Conservation (phyloP, 164 flowering plant species). For the Magnolia officinalis region DNA sequence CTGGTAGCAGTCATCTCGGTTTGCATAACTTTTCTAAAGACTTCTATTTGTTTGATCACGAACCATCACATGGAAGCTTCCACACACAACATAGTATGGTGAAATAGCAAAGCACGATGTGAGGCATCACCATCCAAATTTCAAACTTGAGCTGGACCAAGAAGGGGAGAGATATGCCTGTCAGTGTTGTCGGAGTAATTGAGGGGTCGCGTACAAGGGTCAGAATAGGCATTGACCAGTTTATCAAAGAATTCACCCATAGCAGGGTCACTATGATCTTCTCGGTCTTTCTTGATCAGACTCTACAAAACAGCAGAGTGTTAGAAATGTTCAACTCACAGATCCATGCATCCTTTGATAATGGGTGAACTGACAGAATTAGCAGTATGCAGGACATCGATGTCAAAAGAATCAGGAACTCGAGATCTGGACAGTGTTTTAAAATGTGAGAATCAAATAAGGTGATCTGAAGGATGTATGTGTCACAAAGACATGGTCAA, state of each 20-base stretch:
- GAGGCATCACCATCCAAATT: not conserved
- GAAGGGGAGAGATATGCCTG: slow-evolving; percentile 53
- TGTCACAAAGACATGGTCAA: too few relatives aligned
- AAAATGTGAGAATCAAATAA: too few relatives aligned
- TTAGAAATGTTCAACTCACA: not conserved
- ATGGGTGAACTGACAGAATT: not conserved
- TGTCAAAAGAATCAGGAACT: too few relatives aligned
- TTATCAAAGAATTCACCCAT: slow-evolving; percentile 55
- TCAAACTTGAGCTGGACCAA: slow-evolving; percentile 23
- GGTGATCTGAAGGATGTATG: too few relatives aligned
- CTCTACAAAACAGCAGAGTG: slow-evolving; percentile 27
- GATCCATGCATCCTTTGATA: not conserved
- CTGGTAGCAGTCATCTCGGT: not conserved
- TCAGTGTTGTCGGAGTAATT: slow-evolving; percentile 30
- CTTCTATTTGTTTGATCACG: not conserved
- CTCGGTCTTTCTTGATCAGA: slow-evolving; percentile 70
- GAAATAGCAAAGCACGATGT: not conserved
- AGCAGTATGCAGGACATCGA: not conserved
- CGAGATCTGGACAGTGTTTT: too few relatives aligned
- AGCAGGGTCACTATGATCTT: slow-evolving; percentile 47
- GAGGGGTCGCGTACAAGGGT: slow-evolving; percentile 66
- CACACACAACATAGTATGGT: not conserved
- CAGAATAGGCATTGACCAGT: slow-evolving; percentile 60
- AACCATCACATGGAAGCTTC: not conserved
- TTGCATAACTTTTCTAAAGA: not conserved